These are phyloP conservation scores for Blastomyces silverae DNA, from an alignment of 2,329 filamentous ascomycete species.

Conservation along the genomic window DNA sequence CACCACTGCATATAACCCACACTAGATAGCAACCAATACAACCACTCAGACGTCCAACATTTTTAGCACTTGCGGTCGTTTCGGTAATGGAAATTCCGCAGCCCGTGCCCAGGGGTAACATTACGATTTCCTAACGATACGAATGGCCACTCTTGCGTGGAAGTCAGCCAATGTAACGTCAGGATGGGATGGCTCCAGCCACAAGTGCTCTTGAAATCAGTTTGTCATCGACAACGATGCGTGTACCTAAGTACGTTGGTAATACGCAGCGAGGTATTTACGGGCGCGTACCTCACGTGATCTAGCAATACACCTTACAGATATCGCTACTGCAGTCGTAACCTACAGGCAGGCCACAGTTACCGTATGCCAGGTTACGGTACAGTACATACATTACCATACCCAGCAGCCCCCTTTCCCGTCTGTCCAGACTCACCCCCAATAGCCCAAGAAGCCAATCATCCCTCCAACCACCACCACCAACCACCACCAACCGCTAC, in stretches of 20 bases:
- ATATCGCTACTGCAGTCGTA: neutral
- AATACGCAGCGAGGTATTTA: neutral
- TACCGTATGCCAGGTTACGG: neutral
- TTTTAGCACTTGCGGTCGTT: neutral
- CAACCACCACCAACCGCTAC: neutral
- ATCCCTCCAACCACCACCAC: neutral
- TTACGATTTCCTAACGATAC: neutral
- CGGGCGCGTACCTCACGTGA: neutral
- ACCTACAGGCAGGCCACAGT: neutral
- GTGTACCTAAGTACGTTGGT: neutral
- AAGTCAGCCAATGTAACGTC: slow-evolving; percentile 2
- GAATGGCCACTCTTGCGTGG: neutral
- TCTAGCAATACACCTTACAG: neutral
- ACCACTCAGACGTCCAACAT: too few relatives aligned
- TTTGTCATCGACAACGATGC: too few relatives aligned
- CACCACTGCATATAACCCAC: too few relatives aligned
- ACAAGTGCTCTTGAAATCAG: neutral
- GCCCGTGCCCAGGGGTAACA: neutral
- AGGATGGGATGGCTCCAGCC: neutral
- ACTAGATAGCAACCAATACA: too few relatives aligned
- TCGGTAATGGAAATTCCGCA: neutral
- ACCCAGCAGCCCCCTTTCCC: slow-evolving; percentile 2
- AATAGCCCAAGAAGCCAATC: too few relatives aligned
- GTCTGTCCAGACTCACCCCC: neutral
- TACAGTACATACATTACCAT: neutral